Percentiles rank a stretch among this genome's conserved stretches.
Evolutionary conservation across 2,329 filamentous ascomycete genomes (phyloP).

Genomic region (Fusarium sacchari): DNA sequence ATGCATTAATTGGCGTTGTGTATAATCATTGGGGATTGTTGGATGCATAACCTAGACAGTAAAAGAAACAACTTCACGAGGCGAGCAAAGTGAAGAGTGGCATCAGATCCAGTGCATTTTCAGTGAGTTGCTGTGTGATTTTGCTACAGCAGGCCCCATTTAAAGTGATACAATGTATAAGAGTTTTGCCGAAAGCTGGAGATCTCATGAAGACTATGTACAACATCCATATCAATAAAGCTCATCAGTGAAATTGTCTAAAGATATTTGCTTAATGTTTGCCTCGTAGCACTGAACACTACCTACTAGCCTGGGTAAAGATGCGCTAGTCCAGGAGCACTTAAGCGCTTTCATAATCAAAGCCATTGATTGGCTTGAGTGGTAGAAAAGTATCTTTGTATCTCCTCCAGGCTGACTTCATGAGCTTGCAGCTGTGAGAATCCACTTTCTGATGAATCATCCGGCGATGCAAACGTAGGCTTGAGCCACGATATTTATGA

Average conservation of each 20-base stretch:
- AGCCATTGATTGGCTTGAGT: slow-evolving; percentile 15
- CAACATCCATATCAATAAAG: background rate
- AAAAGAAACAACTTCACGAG: background rate
- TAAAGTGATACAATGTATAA: background rate
- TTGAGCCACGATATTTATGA: slow-evolving; percentile 14
- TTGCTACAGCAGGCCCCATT: background rate
- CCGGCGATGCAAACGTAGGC: slow-evolving; percentile 46
- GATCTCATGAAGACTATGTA: background rate
- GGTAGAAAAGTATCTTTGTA: slow-evolving; percentile 3
- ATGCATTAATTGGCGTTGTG: slow-evolving; percentile 35
- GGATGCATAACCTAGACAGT: slow-evolving; percentile 22
- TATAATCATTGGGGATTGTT: slow-evolving; percentile 5
- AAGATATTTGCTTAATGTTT: background rate
- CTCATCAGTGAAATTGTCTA: background rate
- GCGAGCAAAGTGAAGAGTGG: background rate
- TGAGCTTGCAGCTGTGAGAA: slow-evolving; percentile 34
- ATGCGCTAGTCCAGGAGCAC: background rate
- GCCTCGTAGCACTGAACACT: background rate
- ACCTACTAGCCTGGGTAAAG: background rate
- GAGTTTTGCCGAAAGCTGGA: background rate
- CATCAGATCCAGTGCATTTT: background rate
- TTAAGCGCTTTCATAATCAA: background rate
- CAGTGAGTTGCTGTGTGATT: background rate
- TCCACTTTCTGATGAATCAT: slow-evolving; percentile 53
- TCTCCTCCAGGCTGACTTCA: slow-evolving; percentile 14